phyloP scores from a whole-genome alignment of 140 eudicot genomes.

The Erigeron philadelphicus region DNA sequence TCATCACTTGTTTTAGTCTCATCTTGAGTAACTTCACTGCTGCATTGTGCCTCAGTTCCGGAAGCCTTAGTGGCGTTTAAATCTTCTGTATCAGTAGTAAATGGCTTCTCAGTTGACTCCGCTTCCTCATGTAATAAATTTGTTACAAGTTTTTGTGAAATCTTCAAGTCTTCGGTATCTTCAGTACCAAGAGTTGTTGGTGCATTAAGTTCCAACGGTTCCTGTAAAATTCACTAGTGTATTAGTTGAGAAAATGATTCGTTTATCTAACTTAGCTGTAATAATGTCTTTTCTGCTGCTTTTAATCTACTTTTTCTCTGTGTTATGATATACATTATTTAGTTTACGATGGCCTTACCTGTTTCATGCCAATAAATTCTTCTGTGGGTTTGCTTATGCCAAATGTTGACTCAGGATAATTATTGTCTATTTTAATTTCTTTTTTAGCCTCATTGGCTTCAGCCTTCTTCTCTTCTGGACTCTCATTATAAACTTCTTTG shows the following conservation, averaged over 20 bases:
- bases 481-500: neutral
- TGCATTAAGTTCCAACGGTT: conserved; percentile 20
- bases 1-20: conserved; percentile 24
- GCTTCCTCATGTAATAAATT: conserved; percentile 19
- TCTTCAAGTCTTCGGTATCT: conserved; percentile 25
- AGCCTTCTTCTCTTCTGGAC: conserved; percentile 11
- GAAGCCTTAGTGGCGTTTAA: conserved; percentile 14
- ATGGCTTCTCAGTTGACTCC: conserved; percentile 20
- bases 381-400: conserved; percentile 15
- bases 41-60: conserved; percentile 28
- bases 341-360: conserved; percentile 20
- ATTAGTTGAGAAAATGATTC: conserved; percentile 14
- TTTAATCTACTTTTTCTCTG: conserved; percentile 1
- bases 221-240: conserved; percentile 31
- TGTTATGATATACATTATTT: conserved; percentile 7
- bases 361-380: conserved; percentile 18
- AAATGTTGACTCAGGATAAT: conserved; percentile 16
- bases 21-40: conserved; percentile 21
- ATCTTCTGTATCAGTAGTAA: conserved; percentile 17
- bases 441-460: conserved; percentile 17
- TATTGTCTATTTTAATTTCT: conserved; percentile 2
- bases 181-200: conserved; percentile 20
- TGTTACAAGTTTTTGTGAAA: conserved; percentile 17
- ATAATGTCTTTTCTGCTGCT: too few relatives aligned
- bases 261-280: neutral